These are phyloP conservation scores for Ilyonectria sp. DNA, from an alignment of 2,329 filamentous ascomycete species.

Conservation along the genomic window DNA sequence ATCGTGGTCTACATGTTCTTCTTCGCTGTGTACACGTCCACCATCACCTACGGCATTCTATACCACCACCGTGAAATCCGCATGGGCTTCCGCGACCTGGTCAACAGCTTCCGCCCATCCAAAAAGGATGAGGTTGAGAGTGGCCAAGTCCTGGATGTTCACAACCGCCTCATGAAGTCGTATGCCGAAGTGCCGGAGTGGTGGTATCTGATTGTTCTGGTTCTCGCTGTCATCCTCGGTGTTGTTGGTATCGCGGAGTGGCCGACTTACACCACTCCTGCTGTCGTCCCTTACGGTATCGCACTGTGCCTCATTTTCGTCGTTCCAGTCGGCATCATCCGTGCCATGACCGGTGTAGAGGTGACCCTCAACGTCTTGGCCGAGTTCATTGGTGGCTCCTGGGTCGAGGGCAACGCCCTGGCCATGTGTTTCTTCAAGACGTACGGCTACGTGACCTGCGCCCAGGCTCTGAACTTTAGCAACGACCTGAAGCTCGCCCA, in stretches of 20 bases:
- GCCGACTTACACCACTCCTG: conserved; percentile 59
- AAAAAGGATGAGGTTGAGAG: conserved; percentile 43
- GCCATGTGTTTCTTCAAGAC: conserved; percentile 65
- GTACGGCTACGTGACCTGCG: conserved; percentile 54
- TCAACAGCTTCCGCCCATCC: conserved; percentile 45
- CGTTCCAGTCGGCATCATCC: conserved; percentile 61
- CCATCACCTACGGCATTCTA: conserved; percentile 57
- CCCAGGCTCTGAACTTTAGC: conserved; percentile 55
- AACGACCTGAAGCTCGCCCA: conserved; percentile 56
- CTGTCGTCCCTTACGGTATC: conserved; percentile 61
- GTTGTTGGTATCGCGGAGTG: conserved; percentile 55
- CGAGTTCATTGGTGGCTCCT: conserved; percentile 63
- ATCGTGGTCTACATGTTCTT: conserved; percentile 56
- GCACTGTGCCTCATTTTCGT: conserved; percentile 59
- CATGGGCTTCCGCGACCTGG: conserved; percentile 53
- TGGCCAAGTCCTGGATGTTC: conserved; percentile 53
- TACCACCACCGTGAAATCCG: conserved; percentile 58
- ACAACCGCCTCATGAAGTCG: conserved; percentile 62
- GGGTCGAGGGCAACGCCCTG: conserved; percentile 60
- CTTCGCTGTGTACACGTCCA: conserved; percentile 59
- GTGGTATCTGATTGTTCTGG: conserved; percentile 59
- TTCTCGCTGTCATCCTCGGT: conserved; percentile 53
- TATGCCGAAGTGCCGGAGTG: conserved; percentile 65
- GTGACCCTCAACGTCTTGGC: conserved; percentile 62
- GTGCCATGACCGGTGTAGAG: conserved; percentile 59